These are phyloP conservation scores for Phytophthora pistaciae DNA, from an alignment of 352 stramenopile species.

Conservation along the genomic window DNA sequence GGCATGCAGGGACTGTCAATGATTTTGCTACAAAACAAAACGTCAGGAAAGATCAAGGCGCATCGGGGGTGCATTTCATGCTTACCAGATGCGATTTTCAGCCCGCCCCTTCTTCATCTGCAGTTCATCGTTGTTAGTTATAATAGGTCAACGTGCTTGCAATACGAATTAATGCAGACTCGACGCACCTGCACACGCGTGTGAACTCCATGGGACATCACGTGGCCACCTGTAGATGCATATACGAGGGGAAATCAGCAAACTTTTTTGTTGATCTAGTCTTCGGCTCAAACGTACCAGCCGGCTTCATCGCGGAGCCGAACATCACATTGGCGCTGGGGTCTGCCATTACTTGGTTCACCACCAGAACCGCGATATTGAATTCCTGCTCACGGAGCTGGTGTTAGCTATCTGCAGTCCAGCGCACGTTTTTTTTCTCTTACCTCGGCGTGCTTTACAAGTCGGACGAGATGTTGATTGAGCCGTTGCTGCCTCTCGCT, in stretches of 20 bases:
- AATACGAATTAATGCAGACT: not conserved
- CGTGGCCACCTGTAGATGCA: conserved; percentile 59
- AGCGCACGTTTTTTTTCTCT: not conserved
- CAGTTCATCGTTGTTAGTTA: not conserved
- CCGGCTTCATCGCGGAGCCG: conserved; percentile 84
- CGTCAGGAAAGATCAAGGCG: not conserved
- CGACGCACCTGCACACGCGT: conserved; percentile 91
- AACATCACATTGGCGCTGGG: conserved; percentile 88
- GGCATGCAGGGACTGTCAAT: conserved; percentile 90
- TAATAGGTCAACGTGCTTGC: conserved; percentile 6
- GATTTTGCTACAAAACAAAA: conserved; percentile 62
- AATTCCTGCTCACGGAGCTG: conserved; percentile 79
- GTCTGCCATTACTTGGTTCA: conserved; percentile 94
- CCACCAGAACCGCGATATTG: conserved; percentile 93
- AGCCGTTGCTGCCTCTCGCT: conserved; percentile 91
- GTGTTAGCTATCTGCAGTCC: not conserved
- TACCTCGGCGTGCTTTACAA: conserved; percentile 86
- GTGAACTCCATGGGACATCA: conserved; percentile 98
- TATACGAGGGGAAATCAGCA: no score
- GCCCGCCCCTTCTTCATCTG: conserved; percentile 93
- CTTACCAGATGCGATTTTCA: conserved; percentile 89
- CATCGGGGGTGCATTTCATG: not conserved
- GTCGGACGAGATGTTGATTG: conserved; percentile 87
- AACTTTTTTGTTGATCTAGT: not conserved
- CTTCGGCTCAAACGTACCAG: conserved; percentile 48